Evolutionary conservation across 169 alveolate genomes (phyloP).

Genomic region (Haemoproteus tartakovskyi): DNA sequence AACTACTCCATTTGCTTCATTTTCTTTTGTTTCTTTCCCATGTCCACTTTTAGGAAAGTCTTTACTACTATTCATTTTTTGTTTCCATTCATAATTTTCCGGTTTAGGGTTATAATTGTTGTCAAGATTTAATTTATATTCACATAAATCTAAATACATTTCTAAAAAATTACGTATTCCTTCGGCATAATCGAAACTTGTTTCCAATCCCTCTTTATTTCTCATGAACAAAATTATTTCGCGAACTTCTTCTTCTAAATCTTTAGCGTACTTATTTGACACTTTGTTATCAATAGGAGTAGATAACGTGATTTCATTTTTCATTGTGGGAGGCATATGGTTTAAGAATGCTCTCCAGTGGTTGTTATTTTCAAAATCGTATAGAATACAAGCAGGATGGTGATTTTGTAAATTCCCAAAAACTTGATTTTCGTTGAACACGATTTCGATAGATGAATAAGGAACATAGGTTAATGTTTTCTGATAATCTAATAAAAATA

Average conservation of each 20-base stretch:
- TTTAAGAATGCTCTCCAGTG: constrained; percentile 82
- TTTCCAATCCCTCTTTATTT: constrained; percentile 54
- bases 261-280: constrained; percentile 47
- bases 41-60: too few species aligned
- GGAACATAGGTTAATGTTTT: constrained; percentile 79
- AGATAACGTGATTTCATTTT: constrained; percentile 59
- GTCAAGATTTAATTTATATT: constrained; percentile 48
- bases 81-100: constrained; percentile 33
- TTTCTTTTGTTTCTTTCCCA: not conserved
- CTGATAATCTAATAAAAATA: constrained; percentile 69
- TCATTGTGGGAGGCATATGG: constrained; percentile 55
- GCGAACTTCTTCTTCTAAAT: constrained; percentile 51
- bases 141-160: constrained; percentile 64
- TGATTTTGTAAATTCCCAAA: constrained; percentile 86
- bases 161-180: constrained; percentile 51
- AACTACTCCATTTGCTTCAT: not conserved
- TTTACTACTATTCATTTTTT: too few species aligned
- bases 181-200: constrained; percentile 38
- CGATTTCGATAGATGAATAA: constrained; percentile 80
- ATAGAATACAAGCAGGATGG: constrained; percentile 83
- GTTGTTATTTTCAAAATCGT: constrained; percentile 76
- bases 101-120: constrained; percentile 59
- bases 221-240: constrained; percentile 56
- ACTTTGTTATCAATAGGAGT: constrained; percentile 49
- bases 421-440: constrained; percentile 81